These are phyloP conservation scores for Kuraishia hungarica DNA, from an alignment of 805 yeast genomes.

Conservation along the genomic window DNA sequence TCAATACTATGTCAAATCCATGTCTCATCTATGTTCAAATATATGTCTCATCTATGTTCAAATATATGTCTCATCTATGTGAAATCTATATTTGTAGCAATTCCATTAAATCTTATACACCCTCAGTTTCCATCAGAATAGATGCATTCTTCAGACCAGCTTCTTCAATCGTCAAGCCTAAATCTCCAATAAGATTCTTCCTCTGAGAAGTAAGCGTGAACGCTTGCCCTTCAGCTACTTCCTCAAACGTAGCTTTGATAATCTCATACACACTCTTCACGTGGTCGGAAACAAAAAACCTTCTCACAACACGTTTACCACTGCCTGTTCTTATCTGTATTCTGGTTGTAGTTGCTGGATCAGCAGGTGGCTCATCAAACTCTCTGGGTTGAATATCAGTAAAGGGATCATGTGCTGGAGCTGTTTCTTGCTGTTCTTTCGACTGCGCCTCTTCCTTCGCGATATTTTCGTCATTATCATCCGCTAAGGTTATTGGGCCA, in stretches of 20 bases:
- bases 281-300: constrained; percentile 50
- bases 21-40: no score
- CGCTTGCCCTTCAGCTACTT: constrained; percentile 29
- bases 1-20: no score
- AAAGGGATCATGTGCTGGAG: background rate
- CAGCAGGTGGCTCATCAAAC: constrained; percentile 54
- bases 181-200: constrained; percentile 41
- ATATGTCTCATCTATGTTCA: no score
- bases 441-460: background rate
- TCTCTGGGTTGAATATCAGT: constrained; percentile 34
- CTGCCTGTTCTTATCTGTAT: constrained; percentile 84
- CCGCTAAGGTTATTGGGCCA: constrained; percentile 9
- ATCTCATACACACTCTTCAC: constrained; percentile 56
- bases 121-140: constrained; percentile 48
- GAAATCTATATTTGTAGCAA: no score
- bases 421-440: background rate
- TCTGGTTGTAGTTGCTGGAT: constrained; percentile 52
- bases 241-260: constrained; percentile 50
- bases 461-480: constrained; percentile 9
- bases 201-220: constrained; percentile 56
- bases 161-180: constrained; percentile 54
- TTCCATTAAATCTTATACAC: background rate
- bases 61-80: no score
- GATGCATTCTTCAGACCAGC: constrained; percentile 83
- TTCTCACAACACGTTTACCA: constrained; percentile 74